A percentile compares a stretch with the other conserved stretches of the same genome.
phyloP scores from a whole-genome alignment of 2,329 filamentous ascomycete species.

The Calonectria pteridis region DNA sequence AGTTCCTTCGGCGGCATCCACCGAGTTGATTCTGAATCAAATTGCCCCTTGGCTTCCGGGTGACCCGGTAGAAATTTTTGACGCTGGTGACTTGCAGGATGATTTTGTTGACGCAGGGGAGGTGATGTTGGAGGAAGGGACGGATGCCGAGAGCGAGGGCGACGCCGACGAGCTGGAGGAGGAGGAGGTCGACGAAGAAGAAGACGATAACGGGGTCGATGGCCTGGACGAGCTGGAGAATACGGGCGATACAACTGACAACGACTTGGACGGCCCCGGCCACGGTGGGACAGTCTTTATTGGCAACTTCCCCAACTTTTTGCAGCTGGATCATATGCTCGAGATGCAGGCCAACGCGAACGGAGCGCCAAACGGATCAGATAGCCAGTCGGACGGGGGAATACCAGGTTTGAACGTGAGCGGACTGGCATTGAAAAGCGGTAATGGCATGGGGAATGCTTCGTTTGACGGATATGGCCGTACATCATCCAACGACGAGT shows the following conservation, averaged over 20 bases:
- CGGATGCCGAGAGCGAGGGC: constrained; percentile 34
- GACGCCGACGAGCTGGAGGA: constrained; percentile 37
- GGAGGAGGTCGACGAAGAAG: constrained; percentile 33
- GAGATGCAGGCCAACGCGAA: neutral
- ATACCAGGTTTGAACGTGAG: no score
- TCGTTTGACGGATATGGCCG: neutral
- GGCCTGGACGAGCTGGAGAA: constrained; percentile 33
- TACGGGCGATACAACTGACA: constrained; percentile 35
- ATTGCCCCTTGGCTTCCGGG: constrained; percentile 28
- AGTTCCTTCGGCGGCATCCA: constrained; percentile 1
- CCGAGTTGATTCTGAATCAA: constrained; percentile 20
- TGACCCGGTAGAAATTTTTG: constrained; percentile 24
- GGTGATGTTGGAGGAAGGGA: constrained; percentile 29
- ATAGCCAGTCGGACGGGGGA: neutral
- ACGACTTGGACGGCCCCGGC: constrained; percentile 21
- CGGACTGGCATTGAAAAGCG: neutral
- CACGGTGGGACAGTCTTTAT: neutral
- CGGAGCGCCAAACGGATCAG: neutral
- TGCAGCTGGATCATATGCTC: neutral
- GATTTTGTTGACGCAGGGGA: constrained; percentile 30
- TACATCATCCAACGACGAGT: neutral
- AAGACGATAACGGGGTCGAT: constrained; percentile 33
- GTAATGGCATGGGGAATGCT: neutral
- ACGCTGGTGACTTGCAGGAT: constrained; percentile 26
- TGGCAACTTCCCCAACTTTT: neutral